Percentiles rank a stretch among this genome's conserved stretches.
Conservation (phyloP, 2,329 filamentous ascomycete species). For the Magnaporthiopsis rhizophila region DNA sequence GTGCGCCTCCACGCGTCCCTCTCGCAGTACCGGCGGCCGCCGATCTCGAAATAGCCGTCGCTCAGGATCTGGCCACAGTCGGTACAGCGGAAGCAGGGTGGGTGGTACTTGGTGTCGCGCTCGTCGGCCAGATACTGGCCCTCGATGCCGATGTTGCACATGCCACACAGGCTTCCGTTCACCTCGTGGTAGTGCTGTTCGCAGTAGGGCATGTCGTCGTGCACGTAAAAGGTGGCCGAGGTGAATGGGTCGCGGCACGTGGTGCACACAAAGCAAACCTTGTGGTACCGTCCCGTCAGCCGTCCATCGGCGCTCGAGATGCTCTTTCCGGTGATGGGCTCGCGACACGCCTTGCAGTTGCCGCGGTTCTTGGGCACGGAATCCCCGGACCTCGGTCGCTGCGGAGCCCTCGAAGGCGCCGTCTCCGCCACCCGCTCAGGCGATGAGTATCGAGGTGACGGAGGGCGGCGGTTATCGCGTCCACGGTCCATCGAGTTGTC, state of each 20-base stretch:
- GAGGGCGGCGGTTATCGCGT: neutral
- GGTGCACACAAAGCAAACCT: conserved; percentile 85
- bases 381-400: conserved; percentile 28
- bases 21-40: conserved; percentile 75
- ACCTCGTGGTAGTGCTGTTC: conserved; percentile 86
- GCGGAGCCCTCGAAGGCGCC: conserved; percentile 19
- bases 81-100: conserved; percentile 75
- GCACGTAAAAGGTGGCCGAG: conserved; percentile 88
- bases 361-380: conserved; percentile 47
- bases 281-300: conserved; percentile 89
- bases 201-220: conserved; percentile 81
- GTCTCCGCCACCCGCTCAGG: conserved; percentile 1
- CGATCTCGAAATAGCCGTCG: conserved; percentile 88
- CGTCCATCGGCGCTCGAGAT: conserved; percentile 90
- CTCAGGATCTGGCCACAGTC: conserved; percentile 67
- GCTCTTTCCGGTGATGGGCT: conserved; percentile 79
- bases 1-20: conserved; percentile 63
- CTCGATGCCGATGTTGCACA: conserved; percentile 80
- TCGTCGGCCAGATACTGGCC: conserved; percentile 89
- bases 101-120: conserved; percentile 70
- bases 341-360: conserved; percentile 73
- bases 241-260: conserved; percentile 75
- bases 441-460: conserved; percentile 8
- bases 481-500: conserved; percentile 8
- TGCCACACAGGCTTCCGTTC: conserved; percentile 77